Evolutionary conservation across 768 basidiomycete species (phyloP).

Genomic region (Cantharellus anzutake): DNA sequence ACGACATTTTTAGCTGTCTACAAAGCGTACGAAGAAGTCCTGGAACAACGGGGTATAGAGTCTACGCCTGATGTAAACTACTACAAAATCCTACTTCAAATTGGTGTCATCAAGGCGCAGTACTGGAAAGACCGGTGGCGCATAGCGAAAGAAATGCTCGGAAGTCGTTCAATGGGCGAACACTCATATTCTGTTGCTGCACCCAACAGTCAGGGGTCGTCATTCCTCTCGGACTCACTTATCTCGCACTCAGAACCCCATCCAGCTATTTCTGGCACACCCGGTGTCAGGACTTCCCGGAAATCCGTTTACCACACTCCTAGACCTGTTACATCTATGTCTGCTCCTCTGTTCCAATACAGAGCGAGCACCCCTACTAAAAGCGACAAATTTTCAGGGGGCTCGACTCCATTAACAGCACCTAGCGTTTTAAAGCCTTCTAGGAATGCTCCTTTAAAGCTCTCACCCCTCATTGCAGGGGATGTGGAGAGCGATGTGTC

Average conservation of each 20-base stretch:
- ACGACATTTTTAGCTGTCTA: constrained; percentile 67
- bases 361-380: not conserved
- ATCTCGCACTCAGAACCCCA: constrained; percentile 10
- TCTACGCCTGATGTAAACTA: constrained; percentile 57
- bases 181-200: constrained; percentile 4
- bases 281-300: not conserved
- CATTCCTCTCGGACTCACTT: constrained; percentile 21
- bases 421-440: not conserved
- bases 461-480: not conserved
- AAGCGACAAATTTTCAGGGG: not conserved
- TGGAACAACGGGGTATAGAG: constrained; percentile 57
- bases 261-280: not conserved
- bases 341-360: not conserved
- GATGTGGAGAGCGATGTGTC: not conserved
- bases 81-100: constrained; percentile 65
- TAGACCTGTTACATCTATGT: not conserved
- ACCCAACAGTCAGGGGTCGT: not conserved
- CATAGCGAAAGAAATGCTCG: constrained; percentile 35
- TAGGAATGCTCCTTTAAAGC: not conserved
- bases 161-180: constrained; percentile 1
- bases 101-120: constrained; percentile 60
- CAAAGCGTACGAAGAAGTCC: constrained; percentile 67
- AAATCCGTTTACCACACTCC: not conserved
- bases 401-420: no score
- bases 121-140: constrained; percentile 76